Percentiles rank a stretch among this genome's conserved stretches.
phyloP scores from a whole-genome alignment of 768 basidiomycete genomes.

The Naematelia aurantialba region DNA sequence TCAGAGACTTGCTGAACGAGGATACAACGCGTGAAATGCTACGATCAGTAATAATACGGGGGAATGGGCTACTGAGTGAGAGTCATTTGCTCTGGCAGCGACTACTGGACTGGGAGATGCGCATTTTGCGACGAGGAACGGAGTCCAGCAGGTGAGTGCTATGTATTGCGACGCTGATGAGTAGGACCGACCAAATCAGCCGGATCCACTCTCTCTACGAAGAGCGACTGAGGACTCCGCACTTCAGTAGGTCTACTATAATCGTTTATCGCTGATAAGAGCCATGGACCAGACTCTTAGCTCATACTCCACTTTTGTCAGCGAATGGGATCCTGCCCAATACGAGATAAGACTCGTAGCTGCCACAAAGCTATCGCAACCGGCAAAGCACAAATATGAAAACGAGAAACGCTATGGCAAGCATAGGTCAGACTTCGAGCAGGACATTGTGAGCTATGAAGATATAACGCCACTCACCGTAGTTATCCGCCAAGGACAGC shows the following conservation, averaged over 20 bases:
- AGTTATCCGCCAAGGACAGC: neutral
- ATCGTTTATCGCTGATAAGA: constrained; percentile 43
- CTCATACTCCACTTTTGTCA: constrained; percentile 84
- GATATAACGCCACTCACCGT: neutral
- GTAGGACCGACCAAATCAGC: constrained; percentile 9
- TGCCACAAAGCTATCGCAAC: constrained; percentile 68
- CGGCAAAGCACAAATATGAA: constrained; percentile 61
- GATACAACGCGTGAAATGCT: constrained; percentile 50
- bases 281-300: constrained; percentile 77
- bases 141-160: constrained; percentile 16
- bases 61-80: constrained; percentile 17
- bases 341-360: constrained; percentile 74
- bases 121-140: neutral
- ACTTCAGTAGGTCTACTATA: constrained; percentile 21
- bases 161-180: neutral
- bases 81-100: constrained; percentile 36
- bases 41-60: constrained; percentile 11
- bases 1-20: constrained; percentile 75
- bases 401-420: constrained; percentile 63
- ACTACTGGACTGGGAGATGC: constrained; percentile 39
- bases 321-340: constrained; percentile 65
- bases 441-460: constrained; percentile 22
- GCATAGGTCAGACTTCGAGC: constrained; percentile 36
- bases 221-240: constrained; percentile 28
- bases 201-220: constrained; percentile 27